Base-by-base conservation (phyloP, 2,329 filamentous ascomycete species). In the Fusarium sp. region DNA sequence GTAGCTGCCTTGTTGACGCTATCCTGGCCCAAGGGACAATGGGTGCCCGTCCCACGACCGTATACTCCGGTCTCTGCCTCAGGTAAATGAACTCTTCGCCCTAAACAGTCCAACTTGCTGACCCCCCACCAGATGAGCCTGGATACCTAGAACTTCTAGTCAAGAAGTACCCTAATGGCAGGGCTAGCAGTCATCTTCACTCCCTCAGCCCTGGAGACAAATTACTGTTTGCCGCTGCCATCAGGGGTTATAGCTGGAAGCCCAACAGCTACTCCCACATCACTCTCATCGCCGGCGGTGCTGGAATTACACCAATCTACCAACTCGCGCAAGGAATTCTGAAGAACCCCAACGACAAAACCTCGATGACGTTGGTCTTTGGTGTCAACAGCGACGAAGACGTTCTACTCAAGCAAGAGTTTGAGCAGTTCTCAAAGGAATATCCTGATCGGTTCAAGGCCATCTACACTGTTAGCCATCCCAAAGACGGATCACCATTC, bases 251-350 rank as follows among this genome's bases (percentile, higher is more conserved):
- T 79, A 76, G 81, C 37, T 93, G 89, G 87, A 86, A 84, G 25
- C 83, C 88, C 32, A 88, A 87, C 71, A 82, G 83, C 79, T 85
- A 81, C 77, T 78, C 78, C 4, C 86, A 89, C 70, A 81, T 94
- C n/a, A 88, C 89, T 4, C 85, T 94, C 43, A 88, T 94, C 50
- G 92, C 92, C 1, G 92, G 93, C 52, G 92, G 93, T 14, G 91
- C 91, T 0, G 93, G 93, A 20, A 93, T 95, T 72, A 94, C 92
- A 0, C 92, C 93, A 0, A 87, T 92, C 73, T 93, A 90, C 79
- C 90, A 93, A 79, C 86, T 93, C 2, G 85, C 88, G 2, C 88
- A 86, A 58, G 89, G 89, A 3, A 91, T 93, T 65, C 83, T 93
- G n/a, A 81, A 84, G 52, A 89, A 93, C 76, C 87, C 90, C 0